Evolutionary conservation across 2,329 filamentous ascomycete genomes (phyloP).

Genomic region (Monilinia laxa): DNA sequence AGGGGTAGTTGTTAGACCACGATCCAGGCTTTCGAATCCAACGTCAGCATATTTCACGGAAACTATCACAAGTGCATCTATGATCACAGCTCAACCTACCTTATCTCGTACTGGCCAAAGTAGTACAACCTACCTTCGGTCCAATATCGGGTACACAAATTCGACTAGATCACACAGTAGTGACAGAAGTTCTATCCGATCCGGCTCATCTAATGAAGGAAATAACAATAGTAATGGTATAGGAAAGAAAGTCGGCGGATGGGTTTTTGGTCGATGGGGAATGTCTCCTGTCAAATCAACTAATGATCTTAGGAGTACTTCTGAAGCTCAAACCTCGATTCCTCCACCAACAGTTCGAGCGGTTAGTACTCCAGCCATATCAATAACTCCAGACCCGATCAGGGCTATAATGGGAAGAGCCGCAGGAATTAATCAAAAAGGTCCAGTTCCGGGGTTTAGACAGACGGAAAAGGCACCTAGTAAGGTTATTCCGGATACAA

Average conservation of each 20-base stretch:
- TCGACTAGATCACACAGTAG: conserved; percentile 39
- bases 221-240: conserved; percentile 36
- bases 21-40: conserved; percentile 48
- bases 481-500: conserved; percentile 33
- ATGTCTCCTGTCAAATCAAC: conserved; percentile 47
- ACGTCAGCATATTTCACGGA: conserved; percentile 49
- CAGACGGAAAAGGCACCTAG: conserved; percentile 42
- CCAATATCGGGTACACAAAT: conserved; percentile 47
- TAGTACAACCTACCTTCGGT: conserved; percentile 56
- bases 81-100: conserved; percentile 60
- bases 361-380: conserved; percentile 39
- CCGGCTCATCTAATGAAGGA: conserved; percentile 22
- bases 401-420: conserved; percentile 53
- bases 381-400: conserved; percentile 38
- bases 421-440: conserved; percentile 77
- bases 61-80: conserved; percentile 52
- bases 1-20: conserved; percentile 48
- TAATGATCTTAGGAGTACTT: conserved; percentile 25
- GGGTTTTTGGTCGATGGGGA: conserved; percentile 65
- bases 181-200: conserved; percentile 40
- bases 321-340: background rate
- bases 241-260: conserved; percentile 59
- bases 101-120: conserved; percentile 49
- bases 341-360: conserved; percentile 28
- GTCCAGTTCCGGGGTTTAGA: conserved; percentile 69